phyloP scores from a whole-genome alignment of 1,139 yeast species.

The Candida freyschussii region DNA sequence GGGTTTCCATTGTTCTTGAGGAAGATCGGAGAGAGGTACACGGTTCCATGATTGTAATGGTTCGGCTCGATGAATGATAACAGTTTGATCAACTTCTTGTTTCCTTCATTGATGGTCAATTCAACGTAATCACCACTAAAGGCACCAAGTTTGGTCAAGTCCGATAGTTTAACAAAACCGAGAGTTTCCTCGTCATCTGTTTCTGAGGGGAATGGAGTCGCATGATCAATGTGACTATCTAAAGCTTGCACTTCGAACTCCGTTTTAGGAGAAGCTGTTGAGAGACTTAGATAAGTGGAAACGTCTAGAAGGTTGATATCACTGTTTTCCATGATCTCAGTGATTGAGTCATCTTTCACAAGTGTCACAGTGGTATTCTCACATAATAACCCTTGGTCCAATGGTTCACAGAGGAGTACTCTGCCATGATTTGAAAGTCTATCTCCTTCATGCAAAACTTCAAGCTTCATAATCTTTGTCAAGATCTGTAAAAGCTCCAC shows the following conservation, averaged over 20 bases:
- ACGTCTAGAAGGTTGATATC: slow-evolving; percentile 14
- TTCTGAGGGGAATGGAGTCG: slow-evolving; percentile 26
- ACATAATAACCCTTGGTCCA: slow-evolving; percentile 56
- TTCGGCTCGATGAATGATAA: slow-evolving; percentile 66
- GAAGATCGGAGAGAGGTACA: slow-evolving; percentile 66
- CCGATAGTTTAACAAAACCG: slow-evolving; percentile 49
- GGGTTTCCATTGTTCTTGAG: slow-evolving; percentile 45
- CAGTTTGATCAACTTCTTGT: slow-evolving; percentile 37
- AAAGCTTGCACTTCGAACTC: slow-evolving; percentile 15
- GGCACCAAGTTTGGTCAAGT: slow-evolving; percentile 51
- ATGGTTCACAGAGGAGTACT: slow-evolving; percentile 65
- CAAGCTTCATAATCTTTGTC: slow-evolving; percentile 8
- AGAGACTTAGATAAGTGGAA: slow-evolving; percentile 11
- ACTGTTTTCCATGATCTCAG: slow-evolving; percentile 11
- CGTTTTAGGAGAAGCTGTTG: slow-evolving; percentile 6
- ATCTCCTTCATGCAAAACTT: slow-evolving; percentile 22
- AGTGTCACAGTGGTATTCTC: slow-evolving; percentile 47
- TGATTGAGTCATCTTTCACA: slow-evolving; percentile 34
- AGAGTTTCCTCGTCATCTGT: slow-evolving; percentile 40
- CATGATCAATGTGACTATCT: slow-evolving; percentile 6
- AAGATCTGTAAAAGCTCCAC: slow-evolving; percentile 11
- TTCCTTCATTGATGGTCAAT: slow-evolving; percentile 28
- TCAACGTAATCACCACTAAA: slow-evolving; percentile 66
- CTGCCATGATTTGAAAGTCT: slow-evolving; percentile 34
- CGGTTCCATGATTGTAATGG: slow-evolving; percentile 32